These are phyloP conservation scores for Acrocalymma vagum DNA, from an alignment of 2,329 filamentous ascomycete species.

Conservation along the genomic window DNA sequence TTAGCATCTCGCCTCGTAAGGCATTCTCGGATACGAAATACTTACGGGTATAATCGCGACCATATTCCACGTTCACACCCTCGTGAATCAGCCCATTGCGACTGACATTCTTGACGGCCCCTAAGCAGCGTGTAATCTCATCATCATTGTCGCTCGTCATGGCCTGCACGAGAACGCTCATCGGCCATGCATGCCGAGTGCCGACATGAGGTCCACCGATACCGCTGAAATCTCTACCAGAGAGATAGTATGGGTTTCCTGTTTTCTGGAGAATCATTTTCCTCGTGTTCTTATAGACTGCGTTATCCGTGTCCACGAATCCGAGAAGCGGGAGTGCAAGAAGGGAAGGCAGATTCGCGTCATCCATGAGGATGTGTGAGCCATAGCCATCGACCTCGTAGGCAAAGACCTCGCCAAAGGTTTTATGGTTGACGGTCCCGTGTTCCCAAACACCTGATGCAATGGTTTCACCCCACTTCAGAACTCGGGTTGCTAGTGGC, in stretches of 20 bases:
- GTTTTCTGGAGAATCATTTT: conserved; percentile 77
- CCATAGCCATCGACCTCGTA: conserved; percentile 91
- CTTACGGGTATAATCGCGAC: conserved; percentile 76
- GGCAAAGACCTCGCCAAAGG: conserved; percentile 81
- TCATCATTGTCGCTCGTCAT: conserved; percentile 85
- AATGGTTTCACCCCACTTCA: conserved; percentile 70
- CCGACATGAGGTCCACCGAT: conserved; percentile 90
- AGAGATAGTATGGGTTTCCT: conserved; percentile 89
- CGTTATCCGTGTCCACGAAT: conserved; percentile 71
- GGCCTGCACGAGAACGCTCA: conserved; percentile 90
- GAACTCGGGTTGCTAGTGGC: conserved; percentile 57
- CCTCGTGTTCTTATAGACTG: conserved; percentile 86
- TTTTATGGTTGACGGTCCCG: conserved; percentile 78
- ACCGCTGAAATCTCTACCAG: conserved; percentile 78
- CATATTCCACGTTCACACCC: conserved; percentile 82
- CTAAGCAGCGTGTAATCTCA: conserved; percentile 79
- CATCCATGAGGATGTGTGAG: conserved; percentile 84
- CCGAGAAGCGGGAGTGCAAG: conserved; percentile 81
- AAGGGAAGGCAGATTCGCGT: conserved; percentile 85
- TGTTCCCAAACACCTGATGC: conserved; percentile 83
- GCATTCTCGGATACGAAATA: conserved; percentile 13
- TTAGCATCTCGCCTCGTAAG: not conserved
- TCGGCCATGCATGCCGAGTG: conserved; percentile 92
- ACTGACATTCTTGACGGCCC: conserved; percentile 77
- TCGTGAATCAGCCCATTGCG: conserved; percentile 87